Conservation (phyloP, 495 filamentous ascomycete species). For the Sabuloglossum arenarium region DNA sequence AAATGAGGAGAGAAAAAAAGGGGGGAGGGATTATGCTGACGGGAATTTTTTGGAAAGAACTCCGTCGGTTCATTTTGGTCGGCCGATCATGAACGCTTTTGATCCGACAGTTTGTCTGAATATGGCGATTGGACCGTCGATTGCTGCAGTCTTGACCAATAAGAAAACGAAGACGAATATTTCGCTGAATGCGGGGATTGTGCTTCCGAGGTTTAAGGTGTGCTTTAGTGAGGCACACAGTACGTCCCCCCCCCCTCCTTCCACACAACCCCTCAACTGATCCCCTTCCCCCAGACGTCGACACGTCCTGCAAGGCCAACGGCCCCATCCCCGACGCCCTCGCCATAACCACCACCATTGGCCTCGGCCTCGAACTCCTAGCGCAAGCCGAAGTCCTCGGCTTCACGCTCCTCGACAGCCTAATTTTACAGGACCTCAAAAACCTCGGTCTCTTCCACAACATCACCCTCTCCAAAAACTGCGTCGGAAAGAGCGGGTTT, state of each 20-base stretch:
- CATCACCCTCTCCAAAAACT: background rate
- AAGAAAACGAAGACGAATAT: background rate
- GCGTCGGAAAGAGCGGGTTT: background rate
- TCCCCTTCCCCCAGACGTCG: background rate
- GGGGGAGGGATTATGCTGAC: too few species aligned
- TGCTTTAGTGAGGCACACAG: background rate
- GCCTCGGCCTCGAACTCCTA: background rate
- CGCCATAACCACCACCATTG: background rate
- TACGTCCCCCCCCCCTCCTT: background rate
- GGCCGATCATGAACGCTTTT: background rate
- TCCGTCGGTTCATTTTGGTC: background rate
- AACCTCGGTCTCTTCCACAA: background rate
- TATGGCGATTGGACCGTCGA: background rate
- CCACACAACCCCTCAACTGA: background rate
- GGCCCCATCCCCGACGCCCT: background rate
- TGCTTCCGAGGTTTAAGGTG: background rate
- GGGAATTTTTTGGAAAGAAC: background rate
- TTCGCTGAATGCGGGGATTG: background rate
- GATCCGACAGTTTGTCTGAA: background rate
- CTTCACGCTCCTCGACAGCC: background rate
- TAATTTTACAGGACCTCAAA: background rate
- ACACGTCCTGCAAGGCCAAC: background rate
- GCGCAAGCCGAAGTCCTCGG: background rate
- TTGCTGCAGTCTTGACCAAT: background rate
- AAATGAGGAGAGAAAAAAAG: too few species aligned